A percentile compares a stretch with the other conserved stretches of the same genome.
Conservation (phyloP, 192 early-diverging fungal genomes). For the Linnemannia zychae region DNA sequence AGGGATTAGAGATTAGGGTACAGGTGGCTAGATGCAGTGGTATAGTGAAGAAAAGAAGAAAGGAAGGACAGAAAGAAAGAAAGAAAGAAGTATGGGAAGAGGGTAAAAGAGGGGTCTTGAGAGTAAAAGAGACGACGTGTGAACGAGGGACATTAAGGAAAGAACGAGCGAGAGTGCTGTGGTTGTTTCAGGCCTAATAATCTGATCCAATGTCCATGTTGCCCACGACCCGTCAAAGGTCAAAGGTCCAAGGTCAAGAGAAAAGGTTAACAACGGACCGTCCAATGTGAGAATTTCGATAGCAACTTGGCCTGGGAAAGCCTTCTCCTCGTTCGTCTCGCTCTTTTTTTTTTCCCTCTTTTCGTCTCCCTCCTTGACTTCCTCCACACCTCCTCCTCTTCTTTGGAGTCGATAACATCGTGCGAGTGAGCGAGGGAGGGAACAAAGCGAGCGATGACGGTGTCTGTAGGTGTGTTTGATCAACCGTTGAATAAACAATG, state of each 20-base stretch:
- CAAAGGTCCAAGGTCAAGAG: too few relatives aligned
- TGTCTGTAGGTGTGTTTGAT: neutral
- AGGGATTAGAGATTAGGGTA: neutral
- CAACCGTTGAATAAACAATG: neutral
- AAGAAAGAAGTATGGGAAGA: neutral
- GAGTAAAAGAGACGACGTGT: too few relatives aligned
- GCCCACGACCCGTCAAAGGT: too few relatives aligned
- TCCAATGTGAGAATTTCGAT: slow-evolving; percentile 21
- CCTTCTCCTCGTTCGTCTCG: too few relatives aligned
- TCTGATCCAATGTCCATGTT: neutral
- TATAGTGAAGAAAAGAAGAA: neutral
- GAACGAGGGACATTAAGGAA: neutral
- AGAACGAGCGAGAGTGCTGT: neutral
- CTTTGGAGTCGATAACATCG: neutral
- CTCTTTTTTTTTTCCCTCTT: neutral
- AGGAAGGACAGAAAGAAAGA: neutral
- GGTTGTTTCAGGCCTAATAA: neutral
- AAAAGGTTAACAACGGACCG: too few relatives aligned
- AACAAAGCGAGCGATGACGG: neutral
- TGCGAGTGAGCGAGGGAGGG: neutral
- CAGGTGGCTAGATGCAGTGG: too few relatives aligned
- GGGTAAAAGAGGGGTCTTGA: neutral
- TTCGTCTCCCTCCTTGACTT: neutral
- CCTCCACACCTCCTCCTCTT: too few relatives aligned
- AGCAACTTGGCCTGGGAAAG: slow-evolving; percentile 14